phyloP scores from a whole-genome alignment of 176 grass and related monocot species.

The Cocos nucifera region DNA sequence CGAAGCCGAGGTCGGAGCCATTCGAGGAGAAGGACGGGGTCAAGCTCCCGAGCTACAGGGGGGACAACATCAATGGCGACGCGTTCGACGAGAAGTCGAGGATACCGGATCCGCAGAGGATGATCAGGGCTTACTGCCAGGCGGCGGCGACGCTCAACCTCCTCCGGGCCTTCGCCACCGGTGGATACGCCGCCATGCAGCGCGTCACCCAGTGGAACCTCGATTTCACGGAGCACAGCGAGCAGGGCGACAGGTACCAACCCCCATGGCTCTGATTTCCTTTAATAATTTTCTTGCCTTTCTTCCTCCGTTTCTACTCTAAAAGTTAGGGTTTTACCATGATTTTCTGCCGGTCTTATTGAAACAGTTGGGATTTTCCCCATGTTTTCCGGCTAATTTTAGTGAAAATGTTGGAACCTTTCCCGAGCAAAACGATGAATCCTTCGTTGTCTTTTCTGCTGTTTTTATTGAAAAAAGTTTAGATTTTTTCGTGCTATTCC shows the following conservation, averaged over 20 bases:
- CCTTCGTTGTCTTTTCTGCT: too few species aligned
- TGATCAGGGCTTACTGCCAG: constrained; percentile 83
- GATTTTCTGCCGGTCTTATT: too few species aligned
- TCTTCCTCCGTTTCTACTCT: too few species aligned
- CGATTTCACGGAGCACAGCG: constrained; percentile 77
- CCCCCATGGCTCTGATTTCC: too few species aligned
- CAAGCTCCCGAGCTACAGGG: constrained; percentile 83
- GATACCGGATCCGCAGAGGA: constrained; percentile 61
- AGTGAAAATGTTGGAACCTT: too few species aligned
- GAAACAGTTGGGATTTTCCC: too few species aligned
- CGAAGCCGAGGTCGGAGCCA: constrained; percentile 70
- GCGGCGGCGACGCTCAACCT: constrained; percentile 84
- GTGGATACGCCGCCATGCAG: constrained; percentile 96
- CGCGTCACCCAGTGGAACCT: constrained; percentile 90
- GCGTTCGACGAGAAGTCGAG: constrained; percentile 70
- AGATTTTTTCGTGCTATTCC: too few species aligned
- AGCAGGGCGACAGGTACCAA: constrained; percentile 71
- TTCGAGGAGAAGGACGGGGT: constrained; percentile 78
- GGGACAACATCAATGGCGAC: constrained; percentile 90
- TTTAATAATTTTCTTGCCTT: too few species aligned
- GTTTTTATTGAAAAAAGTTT: too few species aligned
- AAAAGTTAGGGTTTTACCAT: too few species aligned
- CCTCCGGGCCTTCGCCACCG: constrained; percentile 72
- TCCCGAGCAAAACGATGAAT: too few species aligned
- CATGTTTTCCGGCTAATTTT: too few species aligned